Evolutionary conservation across 108 stramenopile genomes (phyloP).

Genomic region (Fistulifera pelliculosa): DNA sequence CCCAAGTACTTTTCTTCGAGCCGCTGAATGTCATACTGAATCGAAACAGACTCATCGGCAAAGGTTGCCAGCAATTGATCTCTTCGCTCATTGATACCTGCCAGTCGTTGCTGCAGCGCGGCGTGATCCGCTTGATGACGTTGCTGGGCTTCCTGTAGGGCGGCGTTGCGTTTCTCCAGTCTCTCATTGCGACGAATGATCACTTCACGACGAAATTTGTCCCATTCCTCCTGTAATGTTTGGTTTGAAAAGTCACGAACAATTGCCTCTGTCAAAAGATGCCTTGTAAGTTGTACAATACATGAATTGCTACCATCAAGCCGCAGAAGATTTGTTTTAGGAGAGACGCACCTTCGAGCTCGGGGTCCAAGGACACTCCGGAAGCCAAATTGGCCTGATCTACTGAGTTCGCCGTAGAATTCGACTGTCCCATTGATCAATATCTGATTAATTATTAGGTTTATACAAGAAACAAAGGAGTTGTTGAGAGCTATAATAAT

Average conservation of each 20-base stretch:
- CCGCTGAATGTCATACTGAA: slow-evolving; percentile 1
- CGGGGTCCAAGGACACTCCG: not conserved
- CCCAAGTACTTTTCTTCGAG: not conserved
- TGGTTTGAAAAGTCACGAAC: slow-evolving; percentile 12
- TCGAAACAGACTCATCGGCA: slow-evolving; percentile 3
- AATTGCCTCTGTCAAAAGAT: slow-evolving; percentile 2
- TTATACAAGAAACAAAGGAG: too few relatives aligned
- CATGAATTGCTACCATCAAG: too few relatives aligned
- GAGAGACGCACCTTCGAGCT: not conserved
- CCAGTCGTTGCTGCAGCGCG: not conserved
- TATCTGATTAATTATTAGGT: too few relatives aligned
- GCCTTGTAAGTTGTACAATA: not conserved
- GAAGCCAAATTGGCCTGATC: not conserved
- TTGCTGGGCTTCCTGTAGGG: not conserved
- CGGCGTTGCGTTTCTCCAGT: not conserved
- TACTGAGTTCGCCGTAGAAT: too few relatives aligned
- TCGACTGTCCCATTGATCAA: too few relatives aligned
- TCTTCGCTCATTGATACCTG: not conserved
- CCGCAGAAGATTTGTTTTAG: too few relatives aligned
- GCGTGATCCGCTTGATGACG: not conserved
- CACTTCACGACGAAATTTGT: slow-evolving; percentile 1
- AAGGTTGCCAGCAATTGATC: slow-evolving; percentile 5
- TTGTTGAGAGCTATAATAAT: too few relatives aligned
- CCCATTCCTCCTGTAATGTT: slow-evolving; percentile 9
- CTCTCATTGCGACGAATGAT: slow-evolving; percentile 5